phyloP scores from a whole-genome alignment of 2,329 filamentous ascomycete species.

The Sporothrix luriei region DNA sequence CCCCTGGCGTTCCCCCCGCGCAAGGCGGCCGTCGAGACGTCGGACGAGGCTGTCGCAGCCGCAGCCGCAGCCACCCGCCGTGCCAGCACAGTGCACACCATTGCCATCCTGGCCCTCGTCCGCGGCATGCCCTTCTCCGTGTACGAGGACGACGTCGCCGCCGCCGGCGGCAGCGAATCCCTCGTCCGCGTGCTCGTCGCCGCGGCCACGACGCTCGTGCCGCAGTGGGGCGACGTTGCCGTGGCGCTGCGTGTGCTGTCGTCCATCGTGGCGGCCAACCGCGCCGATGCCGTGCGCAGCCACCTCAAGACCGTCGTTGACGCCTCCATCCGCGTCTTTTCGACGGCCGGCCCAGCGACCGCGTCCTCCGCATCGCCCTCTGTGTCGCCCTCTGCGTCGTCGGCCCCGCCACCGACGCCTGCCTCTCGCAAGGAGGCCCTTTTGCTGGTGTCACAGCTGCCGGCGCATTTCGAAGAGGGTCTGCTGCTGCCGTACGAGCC shows the following conservation, averaged over 20 bases:
- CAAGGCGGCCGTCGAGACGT: constrained; percentile 1
- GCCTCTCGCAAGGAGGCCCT: constrained; percentile 53
- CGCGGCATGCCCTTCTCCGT: constrained; percentile 54
- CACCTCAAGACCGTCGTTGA: constrained; percentile 55
- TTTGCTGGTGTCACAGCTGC: constrained; percentile 53
- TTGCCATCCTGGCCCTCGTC: constrained; percentile 54
- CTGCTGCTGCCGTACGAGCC: constrained; percentile 51
- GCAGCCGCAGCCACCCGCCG: constrained; percentile 24
- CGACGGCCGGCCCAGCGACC: constrained; percentile 34
- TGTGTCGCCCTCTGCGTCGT: background rate
- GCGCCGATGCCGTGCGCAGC: constrained; percentile 50
- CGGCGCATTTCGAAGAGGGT: constrained; percentile 52
- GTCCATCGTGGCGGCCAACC: constrained; percentile 50
- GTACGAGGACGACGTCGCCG: constrained; percentile 54
- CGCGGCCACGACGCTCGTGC: constrained; percentile 47
- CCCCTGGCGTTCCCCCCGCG: constrained; percentile 48
- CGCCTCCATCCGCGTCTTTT: constrained; percentile 47
- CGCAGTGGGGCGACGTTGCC: constrained; percentile 49
- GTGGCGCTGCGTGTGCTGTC: constrained; percentile 54
- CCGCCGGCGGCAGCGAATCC: constrained; percentile 42
- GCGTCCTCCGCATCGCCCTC: background rate
- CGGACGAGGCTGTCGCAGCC: background rate
- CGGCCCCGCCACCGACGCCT: constrained; percentile 24
- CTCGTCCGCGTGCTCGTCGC: constrained; percentile 56
- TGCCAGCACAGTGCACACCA: constrained; percentile 48